Percentiles rank a stretch among this genome's conserved stretches.
These are phyloP conservation scores for Myxozyma kluyveri DNA, from an alignment of 805 yeast genomes.

Conservation along the genomic window DNA sequence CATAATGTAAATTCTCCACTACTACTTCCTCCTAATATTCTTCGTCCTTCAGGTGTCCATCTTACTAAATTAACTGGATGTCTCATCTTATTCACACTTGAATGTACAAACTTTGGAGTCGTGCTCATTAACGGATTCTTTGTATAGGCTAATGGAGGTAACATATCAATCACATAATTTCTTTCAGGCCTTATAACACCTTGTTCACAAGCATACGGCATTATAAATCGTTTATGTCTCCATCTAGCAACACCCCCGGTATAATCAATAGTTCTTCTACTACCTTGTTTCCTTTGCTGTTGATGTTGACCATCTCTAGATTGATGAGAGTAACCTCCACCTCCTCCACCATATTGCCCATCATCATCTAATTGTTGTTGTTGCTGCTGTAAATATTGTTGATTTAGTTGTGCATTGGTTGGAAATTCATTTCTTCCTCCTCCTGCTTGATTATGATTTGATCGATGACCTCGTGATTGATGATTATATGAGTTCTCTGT, in stretches of 20 bases:
- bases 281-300: constrained; percentile 40
- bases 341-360: not conserved
- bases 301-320: not conserved
- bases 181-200: constrained; percentile 55
- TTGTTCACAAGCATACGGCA: constrained; percentile 24
- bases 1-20: constrained; percentile 95
- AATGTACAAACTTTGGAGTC: constrained; percentile 80
- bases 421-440: not conserved
- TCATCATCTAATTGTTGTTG: no score
- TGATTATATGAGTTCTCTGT: not conserved
- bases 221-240: constrained; percentile 46
- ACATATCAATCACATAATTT: constrained; percentile 54
- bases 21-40: constrained; percentile 84
- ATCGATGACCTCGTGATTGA: not conserved
- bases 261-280: constrained; percentile 73
- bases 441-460: not conserved
- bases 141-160: constrained; percentile 63
- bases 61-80: constrained; percentile 52
- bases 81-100: constrained; percentile 84
- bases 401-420: not conserved
- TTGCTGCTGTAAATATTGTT: constrained; percentile 1
- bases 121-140: constrained; percentile 57
- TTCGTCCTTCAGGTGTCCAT: constrained; percentile 96
- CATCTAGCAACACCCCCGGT: constrained; percentile 72
- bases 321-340: no score